Evolutionary conservation across 495 filamentous ascomycete genomes (phyloP), one percentile per base, ranked within the genome.

Genomic region (Daldinia childiae): DNA sequence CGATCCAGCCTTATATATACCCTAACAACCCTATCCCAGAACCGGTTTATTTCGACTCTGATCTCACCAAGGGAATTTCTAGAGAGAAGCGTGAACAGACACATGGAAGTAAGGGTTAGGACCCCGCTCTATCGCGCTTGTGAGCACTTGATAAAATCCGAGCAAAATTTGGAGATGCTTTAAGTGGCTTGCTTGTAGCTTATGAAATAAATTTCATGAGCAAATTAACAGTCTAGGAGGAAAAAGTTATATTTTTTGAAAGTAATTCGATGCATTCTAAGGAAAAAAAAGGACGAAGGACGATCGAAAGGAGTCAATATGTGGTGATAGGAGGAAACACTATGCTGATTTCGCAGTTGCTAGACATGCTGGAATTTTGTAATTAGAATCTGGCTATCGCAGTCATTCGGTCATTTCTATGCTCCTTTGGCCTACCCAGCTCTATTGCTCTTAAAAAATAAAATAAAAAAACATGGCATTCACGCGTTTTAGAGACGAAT

Each of bases 371-470:
- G 15, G 24, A 26, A 27, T 29, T 52, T 52, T 2, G 11, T 14
- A 52, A 1, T 19, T 21, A 9, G 17, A 19, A 52, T 29, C 15
- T 52, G 26, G 50, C 26, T 39, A 6, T 38, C 51, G 21, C 27
- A 48, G 48, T 38, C 54, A 58, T 26, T 7, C 41, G 27, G 57
- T 58, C 39, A 38, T 58, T 51, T 58, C 14, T 30, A 32, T 30
- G 12, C 26, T 29, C 24, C 2, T 15, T 15, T 52, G 4, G 43
- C 8, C 17, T 24, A 48, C 8, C 17, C 8, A 19, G 2, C 43
- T 48, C 17, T 48, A 48, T 19, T 48, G 7, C 43, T 48, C 43
- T 48, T 21, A 48, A 7, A 41, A 24, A 21, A 21, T 2, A 2
- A 26, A 38, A 38, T 21, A 21, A 21, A 58, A 58, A 34, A 19